Percentiles rank a stretch among this genome's conserved stretches.
These are phyloP conservation scores for Sphagnum magellanicum DNA, from an alignment of 228 moss, liverwort and hornwort species.

Conservation along the genomic window DNA sequence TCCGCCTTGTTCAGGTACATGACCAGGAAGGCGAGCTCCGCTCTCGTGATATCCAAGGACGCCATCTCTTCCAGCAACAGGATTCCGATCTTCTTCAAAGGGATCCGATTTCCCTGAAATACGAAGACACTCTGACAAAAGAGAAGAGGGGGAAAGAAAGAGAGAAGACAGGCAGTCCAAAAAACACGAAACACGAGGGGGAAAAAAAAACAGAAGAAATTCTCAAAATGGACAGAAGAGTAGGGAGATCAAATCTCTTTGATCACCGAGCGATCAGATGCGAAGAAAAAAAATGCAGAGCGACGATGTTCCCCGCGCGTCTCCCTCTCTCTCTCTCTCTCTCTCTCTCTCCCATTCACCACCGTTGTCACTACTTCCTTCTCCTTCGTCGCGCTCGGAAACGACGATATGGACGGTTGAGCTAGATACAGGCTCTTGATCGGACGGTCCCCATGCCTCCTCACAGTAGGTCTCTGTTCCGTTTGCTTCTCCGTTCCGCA, in stretches of 20 bases:
- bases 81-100: too few species aligned
- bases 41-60: slow-evolving; percentile 67
- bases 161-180: too few species aligned
- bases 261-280: not conserved
- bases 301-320: not conserved
- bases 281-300: not conserved
- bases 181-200: too few species aligned
- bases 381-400: not conserved
- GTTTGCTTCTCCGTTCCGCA: too few species aligned
- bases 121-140: too few species aligned
- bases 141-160: too few species aligned
- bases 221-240: not conserved
- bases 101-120: too few species aligned
- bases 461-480: too few species aligned
- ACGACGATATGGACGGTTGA: not conserved
- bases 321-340: not conserved
- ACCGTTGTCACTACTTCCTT: not conserved
- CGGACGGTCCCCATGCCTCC: too few species aligned
- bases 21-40: slow-evolving; percentile 77
- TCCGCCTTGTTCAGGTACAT: slow-evolving; percentile 89
- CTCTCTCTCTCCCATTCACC: not conserved
- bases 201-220: too few species aligned
- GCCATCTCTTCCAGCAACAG: slow-evolving; percentile 16
- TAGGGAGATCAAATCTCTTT: not conserved
- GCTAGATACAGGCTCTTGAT: too few species aligned